Evolutionary conservation across 805 yeast species (phyloP), one percentile per base, ranked within the genome.

Genomic region (Lachancea sp.): DNA sequence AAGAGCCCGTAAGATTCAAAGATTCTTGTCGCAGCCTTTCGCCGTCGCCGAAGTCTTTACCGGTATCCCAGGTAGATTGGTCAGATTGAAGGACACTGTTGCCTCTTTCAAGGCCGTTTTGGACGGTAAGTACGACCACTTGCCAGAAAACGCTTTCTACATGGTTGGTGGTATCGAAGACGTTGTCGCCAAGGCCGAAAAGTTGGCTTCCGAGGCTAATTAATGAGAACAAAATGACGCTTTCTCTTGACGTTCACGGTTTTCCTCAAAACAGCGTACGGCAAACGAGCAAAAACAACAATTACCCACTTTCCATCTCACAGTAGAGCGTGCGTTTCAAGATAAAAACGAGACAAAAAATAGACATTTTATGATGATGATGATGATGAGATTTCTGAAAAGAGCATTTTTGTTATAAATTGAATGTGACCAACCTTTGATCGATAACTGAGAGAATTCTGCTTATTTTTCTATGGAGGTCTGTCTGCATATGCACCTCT

Each of bases 91-190:
- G 79, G 98, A 93, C 66, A 93, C 98, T 63, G 76, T 93, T 69
- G 70, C 74, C 59, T 91, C 98, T 50, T 93, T 93, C 91, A 89
- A 81, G 80, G 99, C 82, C 67, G 96, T 93, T 65, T 82, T 93
- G 67, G 97, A 80, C 33, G 99, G 99, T 78, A 93, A 93, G 81
- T 89, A 93, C 80, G 99, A 93, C 76, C 83, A 84, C 78, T 82
- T 93, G 67, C 99, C 99, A 71, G 99, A 93, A 80, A 86, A 84
- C 71, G 99, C 99, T 66, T 93, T 93, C 95, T 93, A 93, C 77
- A 93, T 93, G 99, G 99, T 93, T 75, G 99, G 99, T 79, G 96
- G 96, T 79, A 90, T 93, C 67, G 97, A 90, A 72, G 99, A 93
- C 75, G 99, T 82, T 64, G 74, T 89, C 71, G 95, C 97, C 70